Percentiles rank a stretch among this genome's conserved stretches.
Conservation (phyloP, 176 grass and related monocot genomes). For the Oryza glumipatula region DNA sequence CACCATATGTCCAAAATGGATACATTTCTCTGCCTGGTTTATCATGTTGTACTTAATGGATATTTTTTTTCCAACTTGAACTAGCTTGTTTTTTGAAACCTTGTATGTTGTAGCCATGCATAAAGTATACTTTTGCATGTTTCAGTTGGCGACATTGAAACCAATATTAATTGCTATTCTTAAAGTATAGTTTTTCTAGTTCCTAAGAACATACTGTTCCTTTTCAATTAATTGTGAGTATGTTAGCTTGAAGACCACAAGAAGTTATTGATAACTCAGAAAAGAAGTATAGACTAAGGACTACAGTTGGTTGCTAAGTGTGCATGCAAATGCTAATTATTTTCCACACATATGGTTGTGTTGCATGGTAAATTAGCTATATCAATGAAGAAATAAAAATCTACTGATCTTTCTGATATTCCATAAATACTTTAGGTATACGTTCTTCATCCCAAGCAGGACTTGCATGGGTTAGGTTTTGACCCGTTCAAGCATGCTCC, state of each 20-base stretch:
- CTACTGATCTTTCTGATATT: constrained; percentile 34
- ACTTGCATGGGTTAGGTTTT: constrained; percentile 93
- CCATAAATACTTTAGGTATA: constrained; percentile 58
- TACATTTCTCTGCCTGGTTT: constrained; percentile 36
- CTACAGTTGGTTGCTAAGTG: neutral
- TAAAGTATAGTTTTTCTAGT: constrained; percentile 8
- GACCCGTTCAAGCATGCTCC: constrained; percentile 96
- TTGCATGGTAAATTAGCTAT: constrained; percentile 8
- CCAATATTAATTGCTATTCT: constrained; percentile 3
- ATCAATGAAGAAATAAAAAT: constrained; percentile 28
- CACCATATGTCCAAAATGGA: constrained; percentile 36
- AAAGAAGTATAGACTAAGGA: neutral
- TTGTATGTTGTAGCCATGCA: neutral
- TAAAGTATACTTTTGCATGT: neutral
- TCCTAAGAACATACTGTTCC: neutral
- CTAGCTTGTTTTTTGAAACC: neutral
- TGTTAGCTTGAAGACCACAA: neutral
- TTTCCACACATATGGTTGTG: constrained; percentile 3
- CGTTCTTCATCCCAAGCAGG: constrained; percentile 88
- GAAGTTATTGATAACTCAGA: neutral
- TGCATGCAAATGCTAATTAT: neutral
- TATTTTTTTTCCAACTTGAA: constrained; percentile 29
- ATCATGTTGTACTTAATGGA: neutral
- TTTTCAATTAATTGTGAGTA: neutral
- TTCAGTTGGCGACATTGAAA: neutral